Evolutionary conservation across 352 stramenopile species (phyloP), one percentile per base, ranked within the genome.

Genomic region (Phytophthora ramorum): DNA sequence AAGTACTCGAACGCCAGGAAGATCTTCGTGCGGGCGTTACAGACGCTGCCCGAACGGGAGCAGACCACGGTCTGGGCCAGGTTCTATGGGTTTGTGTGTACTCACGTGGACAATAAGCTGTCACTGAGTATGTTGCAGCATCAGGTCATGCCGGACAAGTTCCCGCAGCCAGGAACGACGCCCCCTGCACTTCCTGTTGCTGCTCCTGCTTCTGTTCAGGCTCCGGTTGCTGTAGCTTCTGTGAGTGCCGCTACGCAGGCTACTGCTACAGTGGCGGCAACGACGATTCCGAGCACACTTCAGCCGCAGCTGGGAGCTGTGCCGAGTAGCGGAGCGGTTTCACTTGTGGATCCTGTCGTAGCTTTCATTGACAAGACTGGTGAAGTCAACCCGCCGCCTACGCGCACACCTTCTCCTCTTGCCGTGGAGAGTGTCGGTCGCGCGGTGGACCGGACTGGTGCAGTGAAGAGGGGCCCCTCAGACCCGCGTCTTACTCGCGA

Each of bases 1-100:
- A 92, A 92, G 57, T 83, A 85, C 37, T 88, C 81, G 7, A 93
- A 92, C 65, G 85, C 85, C 17, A 60, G 82, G 19, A 93, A 93
- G 70, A 71, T 93, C 49, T 92, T 90, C 53, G 69, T 90, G 30
- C 80, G 85, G 2, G 85, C 76, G 16, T 38, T 92, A 35, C 45
- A 78, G 28, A 68, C 78, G 4, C 66, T 90, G 30, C 50, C 72
- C 6, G 75, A 81, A 43, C 48, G 48, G 3, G 76, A 89, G 14
- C 80, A 81, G 19, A 48, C 54, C 1, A 60, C 63, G 0, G 35
- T 93, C 12, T 93, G 83, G 82, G 53, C 65, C 24, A 52, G 51
- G 8, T 93, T 91, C 58, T 79, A 89, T 48, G 81, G 75, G 16
- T 93, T 93, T 59, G 76, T 91, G 17, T 66, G 66, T 13, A 78